Evolutionary conservation across 345 rosid genomes (phyloP), one percentile per base, ranked within the genome.

Genomic region (Erucastrum elatum): DNA sequence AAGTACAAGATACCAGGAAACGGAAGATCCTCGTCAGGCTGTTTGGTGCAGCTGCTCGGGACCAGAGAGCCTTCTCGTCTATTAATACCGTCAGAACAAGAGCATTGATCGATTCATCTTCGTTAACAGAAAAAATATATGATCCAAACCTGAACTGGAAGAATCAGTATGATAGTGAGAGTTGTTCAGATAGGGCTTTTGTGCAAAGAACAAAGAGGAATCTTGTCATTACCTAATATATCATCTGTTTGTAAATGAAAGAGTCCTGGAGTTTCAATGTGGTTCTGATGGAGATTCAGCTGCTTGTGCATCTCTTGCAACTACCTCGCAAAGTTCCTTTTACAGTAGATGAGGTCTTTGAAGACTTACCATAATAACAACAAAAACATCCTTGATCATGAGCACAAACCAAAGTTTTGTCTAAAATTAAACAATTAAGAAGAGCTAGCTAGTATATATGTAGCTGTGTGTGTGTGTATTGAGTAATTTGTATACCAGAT

Each of bases 51-150:
- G 94, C 81, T 91, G 97, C 68, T 83, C 99, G 1, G 96, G 98
- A 73, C 96, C 97, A 34, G 99, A 95, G 84, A 95, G 96, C 74
- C 96, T 95, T 37, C 97, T 93, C 0, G 94, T 95, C 81, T 93
- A 95, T 62, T 97, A 95, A 78, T 93, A 80, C 76, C 88, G 91
- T 34, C 84, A 86, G 4, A 91, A 93, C 86, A 91, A 78, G 84
- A 95, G 99, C 77, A 93, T 95, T 11, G 99, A 93, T 60, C 86
- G 85, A n/a, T 91, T 85, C 86, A 85, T 93, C 55, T 93, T 93
- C 1, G 96, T 98, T 91, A 86, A 59, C 30, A 29, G 3, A 29
- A 21, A 21, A 21, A 21, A 21, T 21, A 21, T 21, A 21, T 21
- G 21, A 29, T 85, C 87, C 88, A 16, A 92, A 88, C 70, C 77